Evolutionary conservation across 1,284 basidiomycete genomes (phyloP).

Genomic region (Quambalaria eucalypti): DNA sequence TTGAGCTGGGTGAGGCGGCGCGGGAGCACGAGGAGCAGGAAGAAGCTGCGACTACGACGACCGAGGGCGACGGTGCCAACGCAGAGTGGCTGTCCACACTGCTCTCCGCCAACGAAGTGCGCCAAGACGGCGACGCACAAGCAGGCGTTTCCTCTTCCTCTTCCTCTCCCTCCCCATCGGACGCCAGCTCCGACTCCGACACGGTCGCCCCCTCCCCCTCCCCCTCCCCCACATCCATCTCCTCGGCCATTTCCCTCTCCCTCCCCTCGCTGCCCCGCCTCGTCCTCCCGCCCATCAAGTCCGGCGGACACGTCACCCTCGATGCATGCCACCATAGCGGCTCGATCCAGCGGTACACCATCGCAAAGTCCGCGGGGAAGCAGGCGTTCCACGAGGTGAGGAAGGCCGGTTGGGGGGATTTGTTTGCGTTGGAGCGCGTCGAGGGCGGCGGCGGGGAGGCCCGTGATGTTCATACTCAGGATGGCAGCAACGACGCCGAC

Average conservation of each 20-base stretch:
- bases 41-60: background rate
- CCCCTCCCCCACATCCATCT: background rate
- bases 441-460: background rate
- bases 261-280: constrained; percentile 68
- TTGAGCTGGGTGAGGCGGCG: background rate
- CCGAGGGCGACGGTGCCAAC: background rate
- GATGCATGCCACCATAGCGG: constrained; percentile 79
- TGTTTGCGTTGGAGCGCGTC: constrained; percentile 49
- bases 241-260: background rate
- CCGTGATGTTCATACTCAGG: background rate
- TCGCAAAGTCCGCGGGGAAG: constrained; percentile 84
- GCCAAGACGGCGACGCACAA: background rate
- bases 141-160: constrained; percentile 1
- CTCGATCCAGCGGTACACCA: constrained; percentile 78
- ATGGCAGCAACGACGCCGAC: background rate
- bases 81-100: background rate
- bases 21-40: background rate
- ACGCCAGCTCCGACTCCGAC: constrained; percentile 29
- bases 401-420: constrained; percentile 85
- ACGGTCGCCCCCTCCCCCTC: background rate
- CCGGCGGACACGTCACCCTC: constrained; percentile 82
- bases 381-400: constrained; percentile 90
- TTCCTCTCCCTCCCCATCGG: too few species aligned
- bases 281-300: constrained; percentile 79
- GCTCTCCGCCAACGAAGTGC: background rate